Base-by-base conservation (phyloP, 2,329 filamentous ascomycete species). In the Pseudogymnoascus pannorum region DNA sequence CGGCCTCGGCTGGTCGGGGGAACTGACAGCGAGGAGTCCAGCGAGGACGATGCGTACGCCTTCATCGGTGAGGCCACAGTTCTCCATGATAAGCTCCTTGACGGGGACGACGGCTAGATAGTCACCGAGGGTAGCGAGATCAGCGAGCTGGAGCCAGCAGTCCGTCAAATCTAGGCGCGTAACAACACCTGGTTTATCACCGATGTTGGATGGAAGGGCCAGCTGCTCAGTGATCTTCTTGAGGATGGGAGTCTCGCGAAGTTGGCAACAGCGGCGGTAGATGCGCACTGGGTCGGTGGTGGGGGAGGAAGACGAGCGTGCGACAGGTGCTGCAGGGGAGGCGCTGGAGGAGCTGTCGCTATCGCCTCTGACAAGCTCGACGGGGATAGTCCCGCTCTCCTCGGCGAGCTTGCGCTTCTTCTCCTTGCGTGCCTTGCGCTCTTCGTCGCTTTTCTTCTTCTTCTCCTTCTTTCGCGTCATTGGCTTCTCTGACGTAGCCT, bases 101-200 rank as follows among this genome's bases (percentile, higher is more conserved):
- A 97, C 87, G 0, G 94, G 93, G 0, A 97, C 93, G 5, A 99
- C 86, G 4, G 94, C 93, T 40, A 99, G 80, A 79, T 93, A 99
- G 72, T 99, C 94, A 58, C 92, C 91, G 1, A 99, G 80, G 0
- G 94, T 97, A 58, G 92, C 75, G 24, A 96, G 81, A 71, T 99
- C 94, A 2, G 88, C 83, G 51, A 95, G 75, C 63, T 93, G 88
- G 75, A 99, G 81, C 72, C 87, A 87, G 65, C 94, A 95, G 14
- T 89, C 89, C 0, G 88, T 92, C 20, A 97, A 79, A 71, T 97
- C 90, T 7, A 99, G 78, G 71, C 87, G 90, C 60, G 86, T 84
- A 1, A 97, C 88, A 12, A 91, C 82, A n/a, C 92, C 92, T 0
- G 86, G 84, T 44, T 86, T 78, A 61, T 79, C 79, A 1, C 82